phyloP scores from a whole-genome alignment of 345 rosid species.

The Eucalyptus tenuipes region DNA sequence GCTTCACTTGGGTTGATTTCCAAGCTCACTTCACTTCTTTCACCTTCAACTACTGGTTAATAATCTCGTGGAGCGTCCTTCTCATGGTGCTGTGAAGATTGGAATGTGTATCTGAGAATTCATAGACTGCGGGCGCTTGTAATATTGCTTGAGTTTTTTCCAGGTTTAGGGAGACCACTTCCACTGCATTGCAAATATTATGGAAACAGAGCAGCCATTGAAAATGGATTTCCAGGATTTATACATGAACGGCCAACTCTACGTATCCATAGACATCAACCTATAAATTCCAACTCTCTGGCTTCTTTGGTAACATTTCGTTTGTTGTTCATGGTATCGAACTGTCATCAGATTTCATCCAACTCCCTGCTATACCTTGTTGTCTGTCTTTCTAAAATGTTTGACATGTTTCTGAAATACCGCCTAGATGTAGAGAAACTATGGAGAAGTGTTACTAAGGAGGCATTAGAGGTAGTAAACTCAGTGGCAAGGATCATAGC shows the following conservation, averaged over 20 bases:
- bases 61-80: neutral
- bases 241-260: conserved; percentile 59
- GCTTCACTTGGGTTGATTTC: neutral
- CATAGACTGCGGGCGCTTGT: neutral
- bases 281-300: conserved; percentile 58
- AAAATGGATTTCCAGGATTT: conserved; percentile 55
- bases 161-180: neutral
- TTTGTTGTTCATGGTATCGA: neutral
- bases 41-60: neutral
- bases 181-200: conserved; percentile 16
- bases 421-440: neutral
- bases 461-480: too few relatives aligned
- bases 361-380: neutral
- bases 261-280: conserved; percentile 76
- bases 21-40: neutral
- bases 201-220: conserved; percentile 75
- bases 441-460: neutral
- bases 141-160: neutral
- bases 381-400: neutral
- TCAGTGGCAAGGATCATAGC: neutral
- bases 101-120: neutral
- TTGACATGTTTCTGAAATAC: neutral
- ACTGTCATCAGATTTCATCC: neutral
- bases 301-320: conserved; percentile 61
- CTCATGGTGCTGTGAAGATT: neutral